Conservation (phyloP, 352 stramenopile genomes). For the Phytophthora cactorum region DNA sequence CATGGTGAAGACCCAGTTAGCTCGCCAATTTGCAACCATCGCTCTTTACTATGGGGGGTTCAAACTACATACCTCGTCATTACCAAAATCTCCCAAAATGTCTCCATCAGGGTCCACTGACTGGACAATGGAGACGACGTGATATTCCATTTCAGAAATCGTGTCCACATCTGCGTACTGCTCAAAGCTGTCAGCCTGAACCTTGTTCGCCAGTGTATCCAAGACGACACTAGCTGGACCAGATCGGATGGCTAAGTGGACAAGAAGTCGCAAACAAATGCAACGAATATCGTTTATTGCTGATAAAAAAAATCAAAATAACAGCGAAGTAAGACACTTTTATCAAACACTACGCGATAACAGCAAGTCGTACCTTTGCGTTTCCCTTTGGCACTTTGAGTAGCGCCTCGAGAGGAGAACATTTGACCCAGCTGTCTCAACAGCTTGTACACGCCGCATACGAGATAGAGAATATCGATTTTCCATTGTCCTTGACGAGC, state of each 20-base stretch:
- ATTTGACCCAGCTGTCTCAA: constrained; percentile 62
- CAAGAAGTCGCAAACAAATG: constrained; percentile 59
- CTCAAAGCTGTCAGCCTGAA: constrained; percentile 38
- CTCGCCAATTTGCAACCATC: not conserved
- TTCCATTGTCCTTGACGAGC: constrained; percentile 64
- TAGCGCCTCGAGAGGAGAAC: constrained; percentile 36
- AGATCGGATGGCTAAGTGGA: constrained; percentile 49
- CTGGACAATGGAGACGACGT: constrained; percentile 48
- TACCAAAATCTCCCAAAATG: constrained; percentile 23
- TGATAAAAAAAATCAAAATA: constrained; percentile 15
- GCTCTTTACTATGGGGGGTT: not conserved
- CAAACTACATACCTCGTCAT: constrained; percentile 44
- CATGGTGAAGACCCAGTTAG: not conserved
- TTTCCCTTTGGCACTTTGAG: constrained; percentile 30
- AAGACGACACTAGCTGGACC: constrained; percentile 46
- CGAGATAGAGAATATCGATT: constrained; percentile 75
- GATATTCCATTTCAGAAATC: constrained; percentile 56
- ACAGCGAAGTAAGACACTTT: not conserved
- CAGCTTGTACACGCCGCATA: constrained; percentile 60
- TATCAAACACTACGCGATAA: not conserved
- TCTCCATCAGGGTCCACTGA: constrained; percentile 32
- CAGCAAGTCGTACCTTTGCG: constrained; percentile 36
- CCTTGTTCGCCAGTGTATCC: constrained; percentile 41
- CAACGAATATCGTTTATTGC: constrained; percentile 53
- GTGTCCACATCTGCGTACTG: constrained; percentile 45